phyloP scores from a whole-genome alignment of 805 yeast species.

The Barnettozyma vustinii region DNA sequence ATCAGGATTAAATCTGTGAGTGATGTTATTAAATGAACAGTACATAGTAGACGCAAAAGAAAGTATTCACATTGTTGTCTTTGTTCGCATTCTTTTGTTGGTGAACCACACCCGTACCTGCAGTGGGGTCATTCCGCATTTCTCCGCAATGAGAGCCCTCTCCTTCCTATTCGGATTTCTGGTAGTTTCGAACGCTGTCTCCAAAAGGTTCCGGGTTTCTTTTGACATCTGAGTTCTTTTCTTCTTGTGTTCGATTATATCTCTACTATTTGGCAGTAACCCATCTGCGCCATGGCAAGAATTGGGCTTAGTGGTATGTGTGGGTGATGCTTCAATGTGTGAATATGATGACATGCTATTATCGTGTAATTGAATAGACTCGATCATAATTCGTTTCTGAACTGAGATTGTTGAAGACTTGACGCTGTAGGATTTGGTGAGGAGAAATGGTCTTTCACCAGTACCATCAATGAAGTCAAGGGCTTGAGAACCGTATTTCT shows the following conservation, averaged over 20 bases:
- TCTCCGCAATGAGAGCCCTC: neutral
- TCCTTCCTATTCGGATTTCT: neutral
- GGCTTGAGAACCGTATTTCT: neutral
- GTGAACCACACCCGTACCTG: conserved; percentile 1
- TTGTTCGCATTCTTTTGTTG: neutral
- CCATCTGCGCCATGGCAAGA: too few relatives aligned
- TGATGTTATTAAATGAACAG: too few relatives aligned
- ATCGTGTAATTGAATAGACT: too few relatives aligned
- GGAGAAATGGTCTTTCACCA: neutral
- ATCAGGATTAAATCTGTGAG: too few relatives aligned
- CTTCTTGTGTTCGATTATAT: neutral
- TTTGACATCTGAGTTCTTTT: neutral
- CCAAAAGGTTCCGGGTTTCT: neutral
- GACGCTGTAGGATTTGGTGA: neutral
- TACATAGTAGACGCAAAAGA: neutral
- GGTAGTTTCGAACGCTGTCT: neutral
- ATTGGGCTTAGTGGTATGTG: too few relatives aligned
- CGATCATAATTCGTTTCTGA: neutral
- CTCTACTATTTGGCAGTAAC: too few relatives aligned
- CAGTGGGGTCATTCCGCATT: neutral
- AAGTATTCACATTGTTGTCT: neutral
- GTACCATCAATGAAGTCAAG: neutral
- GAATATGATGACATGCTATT: too few relatives aligned
- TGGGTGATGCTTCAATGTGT: too few relatives aligned
- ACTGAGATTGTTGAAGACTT: neutral